Percentiles rank a stretch among this genome's conserved stretches.
phyloP scores from a whole-genome alignment of 2,329 filamentous ascomycete genomes.

The Microdochium paspali region DNA sequence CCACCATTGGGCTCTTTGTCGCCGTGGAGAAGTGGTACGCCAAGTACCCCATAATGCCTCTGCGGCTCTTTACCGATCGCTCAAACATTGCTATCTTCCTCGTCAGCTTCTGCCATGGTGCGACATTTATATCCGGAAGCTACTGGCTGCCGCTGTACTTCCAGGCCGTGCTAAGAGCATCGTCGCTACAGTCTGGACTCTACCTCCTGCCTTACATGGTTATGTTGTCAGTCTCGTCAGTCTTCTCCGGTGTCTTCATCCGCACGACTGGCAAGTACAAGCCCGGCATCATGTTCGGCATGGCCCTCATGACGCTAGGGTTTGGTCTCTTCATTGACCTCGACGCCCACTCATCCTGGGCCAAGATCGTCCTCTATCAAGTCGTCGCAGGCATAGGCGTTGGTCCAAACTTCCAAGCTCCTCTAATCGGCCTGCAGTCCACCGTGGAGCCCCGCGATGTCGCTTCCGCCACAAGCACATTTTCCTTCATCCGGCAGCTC shows the following conservation, averaged over 20 bases:
- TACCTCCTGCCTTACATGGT: constrained; percentile 65
- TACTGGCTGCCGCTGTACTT: constrained; percentile 86
- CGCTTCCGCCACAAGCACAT: constrained; percentile 58
- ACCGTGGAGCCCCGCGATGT: constrained; percentile 53
- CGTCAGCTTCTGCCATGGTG: constrained; percentile 64
- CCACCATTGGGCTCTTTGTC: constrained; percentile 57
- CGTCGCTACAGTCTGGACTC: constrained; percentile 63
- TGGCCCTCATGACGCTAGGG: constrained; percentile 52
- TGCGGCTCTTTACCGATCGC: constrained; percentile 56
- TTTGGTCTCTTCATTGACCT: constrained; percentile 56
- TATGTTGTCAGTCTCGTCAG: constrained; percentile 54
- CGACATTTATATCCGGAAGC: constrained; percentile 66
- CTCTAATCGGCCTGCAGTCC: constrained; percentile 59
- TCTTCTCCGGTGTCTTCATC: constrained; percentile 44
- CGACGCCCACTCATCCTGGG: constrained; percentile 41
- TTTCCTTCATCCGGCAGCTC: constrained; percentile 59
- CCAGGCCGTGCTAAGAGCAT: constrained; percentile 61
- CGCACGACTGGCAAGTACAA: constrained; percentile 59
- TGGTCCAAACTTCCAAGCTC: constrained; percentile 60
- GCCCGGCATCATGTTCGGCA: constrained; percentile 47
- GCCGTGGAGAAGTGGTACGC: constrained; percentile 66
- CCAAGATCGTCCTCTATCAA: constrained; percentile 50
- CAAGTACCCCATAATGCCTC: constrained; percentile 69
- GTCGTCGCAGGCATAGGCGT: constrained; percentile 55
- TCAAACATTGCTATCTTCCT: constrained; percentile 58